A percentile compares a stretch with the other conserved stretches of the same genome.
Evolutionary conservation across 2,329 filamentous ascomycete genomes (phyloP).

Genomic region (Paraphoma chrysanthemicola): DNA sequence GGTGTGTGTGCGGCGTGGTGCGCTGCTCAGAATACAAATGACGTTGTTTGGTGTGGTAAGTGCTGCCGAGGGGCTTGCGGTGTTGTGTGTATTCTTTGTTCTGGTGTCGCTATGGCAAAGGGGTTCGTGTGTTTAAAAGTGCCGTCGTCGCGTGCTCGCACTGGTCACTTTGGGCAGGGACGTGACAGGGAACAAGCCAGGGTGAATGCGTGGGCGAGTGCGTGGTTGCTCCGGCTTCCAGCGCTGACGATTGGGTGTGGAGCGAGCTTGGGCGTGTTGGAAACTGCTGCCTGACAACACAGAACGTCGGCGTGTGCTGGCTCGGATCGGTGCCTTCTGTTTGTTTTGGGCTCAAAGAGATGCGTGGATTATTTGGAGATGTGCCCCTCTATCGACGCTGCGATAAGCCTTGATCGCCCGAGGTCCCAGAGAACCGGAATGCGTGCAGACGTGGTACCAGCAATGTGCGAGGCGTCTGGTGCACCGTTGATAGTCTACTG

Average conservation of each 20-base stretch:
- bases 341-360: slow-evolving; percentile 12
- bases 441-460: slow-evolving; percentile 17
- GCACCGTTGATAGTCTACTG: no score
- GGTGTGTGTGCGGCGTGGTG: slow-evolving; percentile 5
- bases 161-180: slow-evolving; percentile 32
- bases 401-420: slow-evolving; percentile 46
- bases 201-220: slow-evolving; percentile 25
- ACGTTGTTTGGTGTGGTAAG: slow-evolving; percentile 17
- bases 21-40: slow-evolving; percentile 17
- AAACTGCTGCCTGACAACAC: slow-evolving; percentile 42
- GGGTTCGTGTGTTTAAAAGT: slow-evolving; percentile 26
- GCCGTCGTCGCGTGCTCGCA: slow-evolving; percentile 27
- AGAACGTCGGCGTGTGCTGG: slow-evolving; percentile 17
- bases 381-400: slow-evolving; percentile 29
- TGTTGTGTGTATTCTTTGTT: slow-evolving; percentile 40
- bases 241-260: slow-evolving; percentile 39
- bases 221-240: slow-evolving; percentile 26
- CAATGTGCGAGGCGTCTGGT: not conserved
- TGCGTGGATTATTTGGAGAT: slow-evolving; percentile 13
- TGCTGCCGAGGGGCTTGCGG: slow-evolving; percentile 11
- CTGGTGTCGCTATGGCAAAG: slow-evolving; percentile 26
- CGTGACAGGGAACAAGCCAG: slow-evolving; percentile 35
- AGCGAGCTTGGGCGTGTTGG: slow-evolving; percentile 28
- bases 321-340: slow-evolving; percentile 11
- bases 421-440: slow-evolving; percentile 34